phyloP scores from a whole-genome alignment of 2,329 filamentous ascomycete species.

The Septoria linicola region DNA sequence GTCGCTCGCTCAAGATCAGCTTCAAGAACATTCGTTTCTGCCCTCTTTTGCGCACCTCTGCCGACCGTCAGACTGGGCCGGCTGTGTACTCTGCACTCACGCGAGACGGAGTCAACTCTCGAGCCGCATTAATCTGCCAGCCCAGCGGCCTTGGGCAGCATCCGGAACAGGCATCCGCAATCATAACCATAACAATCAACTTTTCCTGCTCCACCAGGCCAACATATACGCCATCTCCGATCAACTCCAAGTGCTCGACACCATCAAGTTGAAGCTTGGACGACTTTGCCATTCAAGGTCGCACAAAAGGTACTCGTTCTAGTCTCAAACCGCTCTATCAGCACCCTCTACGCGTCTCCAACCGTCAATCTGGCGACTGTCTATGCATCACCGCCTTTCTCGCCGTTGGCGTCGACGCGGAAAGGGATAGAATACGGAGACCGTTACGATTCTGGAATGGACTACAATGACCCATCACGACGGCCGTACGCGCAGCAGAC shows the following conservation, averaged over 20 bases:
- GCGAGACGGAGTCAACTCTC: constrained; percentile 11
- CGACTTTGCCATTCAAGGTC: constrained; percentile 3
- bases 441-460: constrained; percentile 34
- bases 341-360: constrained; percentile 10
- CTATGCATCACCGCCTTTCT: constrained; percentile 37
- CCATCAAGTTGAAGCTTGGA: constrained; percentile 7
- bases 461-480: constrained; percentile 38
- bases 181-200: constrained; percentile 25
- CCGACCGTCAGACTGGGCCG: neutral
- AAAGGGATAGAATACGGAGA: constrained; percentile 27
- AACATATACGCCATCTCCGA: constrained; percentile 16
- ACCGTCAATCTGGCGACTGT: constrained; percentile 34
- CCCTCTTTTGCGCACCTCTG: neutral
- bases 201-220: constrained; percentile 16
- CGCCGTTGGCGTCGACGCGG: constrained; percentile 34
- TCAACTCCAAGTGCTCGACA: constrained; percentile 11
- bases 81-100: constrained; percentile 5
- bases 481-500: constrained; percentile 36
- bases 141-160: constrained; percentile 27
- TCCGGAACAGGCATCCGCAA: constrained; percentile 25
- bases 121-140: constrained; percentile 20
- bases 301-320: constrained; percentile 1
- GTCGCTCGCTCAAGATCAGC: constrained; percentile 27
- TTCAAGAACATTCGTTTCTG: constrained; percentile 13
- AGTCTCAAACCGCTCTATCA: neutral